phyloP scores from a whole-genome alignment of 495 filamentous ascomycete genomes.

The Daldinia decipiens region DNA sequence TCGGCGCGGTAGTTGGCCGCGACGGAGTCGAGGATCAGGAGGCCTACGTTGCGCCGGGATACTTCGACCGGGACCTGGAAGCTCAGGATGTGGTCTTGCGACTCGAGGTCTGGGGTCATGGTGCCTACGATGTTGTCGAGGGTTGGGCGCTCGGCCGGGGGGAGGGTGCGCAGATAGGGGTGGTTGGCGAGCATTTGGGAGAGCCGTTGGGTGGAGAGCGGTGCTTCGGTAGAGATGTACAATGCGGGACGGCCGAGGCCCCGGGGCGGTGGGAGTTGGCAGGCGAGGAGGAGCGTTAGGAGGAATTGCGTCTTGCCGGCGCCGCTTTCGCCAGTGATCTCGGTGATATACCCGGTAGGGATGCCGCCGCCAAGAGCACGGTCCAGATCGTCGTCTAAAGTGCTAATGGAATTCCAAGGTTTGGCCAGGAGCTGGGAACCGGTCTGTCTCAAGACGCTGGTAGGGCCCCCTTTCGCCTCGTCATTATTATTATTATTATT shows the following conservation, averaged over 20 bases:
- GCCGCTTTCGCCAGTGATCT: constrained; percentile 93
- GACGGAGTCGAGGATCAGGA: constrained; percentile 88
- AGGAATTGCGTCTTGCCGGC: constrained; percentile 97
- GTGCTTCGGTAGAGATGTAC: constrained; percentile 95
- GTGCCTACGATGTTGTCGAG: constrained; percentile 79
- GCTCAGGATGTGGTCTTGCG: constrained; percentile 91
- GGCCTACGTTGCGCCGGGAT: constrained; percentile 73
- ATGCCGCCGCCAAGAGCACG: constrained; percentile 84
- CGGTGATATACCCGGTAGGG: constrained; percentile 82
- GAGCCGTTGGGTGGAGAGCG: constrained; percentile 82
- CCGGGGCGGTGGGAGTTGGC: constrained; percentile 77
- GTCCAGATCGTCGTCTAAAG: constrained; percentile 80
- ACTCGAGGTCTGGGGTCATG: constrained; percentile 89
- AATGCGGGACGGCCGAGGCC: constrained; percentile 77
- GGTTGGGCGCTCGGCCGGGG: constrained; percentile 65
- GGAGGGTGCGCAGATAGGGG: constrained; percentile 65
- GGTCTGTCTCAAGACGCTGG: constrained; percentile 46
- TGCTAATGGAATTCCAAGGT: constrained; percentile 75
- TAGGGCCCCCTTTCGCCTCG: not conserved
- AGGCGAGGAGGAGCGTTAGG: constrained; percentile 78
- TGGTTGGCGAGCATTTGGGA: constrained; percentile 77
- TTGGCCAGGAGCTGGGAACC: constrained; percentile 53
- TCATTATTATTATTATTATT: constrained; percentile 6
- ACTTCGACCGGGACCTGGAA: constrained; percentile 93
- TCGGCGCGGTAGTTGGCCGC: constrained; percentile 96